phyloP scores from a whole-genome alignment of 2,329 filamentous ascomycete genomes.

The Diaporthe capsici region DNA sequence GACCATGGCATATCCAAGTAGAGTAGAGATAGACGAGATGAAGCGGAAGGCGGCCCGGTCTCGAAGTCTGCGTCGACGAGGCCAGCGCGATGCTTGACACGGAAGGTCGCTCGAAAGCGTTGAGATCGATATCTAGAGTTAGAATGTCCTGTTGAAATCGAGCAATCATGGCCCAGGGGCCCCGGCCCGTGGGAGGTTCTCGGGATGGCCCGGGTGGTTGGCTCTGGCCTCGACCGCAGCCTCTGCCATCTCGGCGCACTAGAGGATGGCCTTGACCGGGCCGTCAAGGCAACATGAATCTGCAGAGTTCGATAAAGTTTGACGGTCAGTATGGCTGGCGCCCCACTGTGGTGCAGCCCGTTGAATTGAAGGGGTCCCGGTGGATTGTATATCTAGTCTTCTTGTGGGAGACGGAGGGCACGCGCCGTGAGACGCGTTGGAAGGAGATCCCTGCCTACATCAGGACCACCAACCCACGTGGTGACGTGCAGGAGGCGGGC shows the following conservation, averaged over 20 bases:
- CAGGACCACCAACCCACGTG: constrained; percentile 3
- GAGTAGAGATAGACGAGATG: neutral
- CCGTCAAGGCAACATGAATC: neutral
- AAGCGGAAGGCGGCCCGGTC: neutral
- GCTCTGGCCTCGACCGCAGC: neutral
- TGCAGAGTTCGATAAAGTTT: constrained; percentile 40
- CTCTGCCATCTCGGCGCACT: neutral
- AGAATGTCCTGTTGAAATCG: neutral
- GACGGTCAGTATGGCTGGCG: constrained; percentile 37
- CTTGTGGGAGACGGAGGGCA: neutral
- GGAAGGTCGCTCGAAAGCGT: neutral
- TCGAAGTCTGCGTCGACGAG: neutral
- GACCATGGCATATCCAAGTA: neutral
- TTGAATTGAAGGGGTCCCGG: neutral
- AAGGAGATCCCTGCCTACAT: constrained; percentile 7
- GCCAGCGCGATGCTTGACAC: neutral
- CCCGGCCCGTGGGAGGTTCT: neutral
- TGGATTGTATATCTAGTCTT: constrained; percentile 1
- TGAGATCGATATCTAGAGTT: neutral
- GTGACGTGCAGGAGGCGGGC: neutral
- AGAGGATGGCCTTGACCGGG: neutral
- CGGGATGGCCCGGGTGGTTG: neutral
- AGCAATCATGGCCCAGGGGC: neutral
- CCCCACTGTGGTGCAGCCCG: neutral
- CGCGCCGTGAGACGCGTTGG: neutral